Evolutionary conservation across 768 basidiomycete genomes (phyloP).

Genomic region (Paxillus ammoniavirescens): DNA sequence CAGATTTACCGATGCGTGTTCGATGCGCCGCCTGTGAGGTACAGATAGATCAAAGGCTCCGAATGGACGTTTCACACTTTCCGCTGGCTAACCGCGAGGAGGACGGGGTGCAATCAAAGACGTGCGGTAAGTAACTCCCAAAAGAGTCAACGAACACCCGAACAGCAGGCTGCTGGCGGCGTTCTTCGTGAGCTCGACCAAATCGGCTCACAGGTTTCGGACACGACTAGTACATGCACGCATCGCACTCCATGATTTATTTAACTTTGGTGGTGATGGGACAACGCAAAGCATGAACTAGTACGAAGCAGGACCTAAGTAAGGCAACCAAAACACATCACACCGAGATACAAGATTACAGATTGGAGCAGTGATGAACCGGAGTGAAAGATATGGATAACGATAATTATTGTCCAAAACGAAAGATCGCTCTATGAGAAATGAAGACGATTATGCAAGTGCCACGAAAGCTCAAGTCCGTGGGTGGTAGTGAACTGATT

Average conservation of each 20-base stretch:
- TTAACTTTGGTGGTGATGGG: not conserved
- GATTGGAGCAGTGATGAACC: not conserved
- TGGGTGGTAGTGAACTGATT: slow-evolving; percentile 18
- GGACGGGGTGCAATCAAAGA: too few species aligned
- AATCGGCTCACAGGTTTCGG: too few species aligned
- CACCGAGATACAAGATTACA: not conserved
- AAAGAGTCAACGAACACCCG: too few species aligned
- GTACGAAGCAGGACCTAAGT: not conserved
- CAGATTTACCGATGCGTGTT: slow-evolving; percentile 33
- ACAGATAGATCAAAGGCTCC: too few species aligned
- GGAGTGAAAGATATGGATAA: slow-evolving; percentile 5
- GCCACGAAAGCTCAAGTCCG: slow-evolving; percentile 24
- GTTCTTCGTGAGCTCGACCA: too few species aligned
- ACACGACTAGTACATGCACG: too few species aligned
- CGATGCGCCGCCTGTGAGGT: too few species aligned
- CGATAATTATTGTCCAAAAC: not conserved
- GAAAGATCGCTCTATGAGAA: slow-evolving; percentile 15
- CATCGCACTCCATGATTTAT: too few species aligned
- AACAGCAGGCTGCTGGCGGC: too few species aligned
- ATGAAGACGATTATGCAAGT: slow-evolving; percentile 24
- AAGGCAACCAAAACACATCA: not conserved
- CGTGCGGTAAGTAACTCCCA: too few species aligned
- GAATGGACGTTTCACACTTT: too few species aligned
- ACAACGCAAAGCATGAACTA: not conserved
- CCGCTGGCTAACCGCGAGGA: too few species aligned